These are phyloP conservation scores for Lactarius pseudohatsudake DNA, from an alignment of 768 basidiomycete species.

Conservation along the genomic window DNA sequence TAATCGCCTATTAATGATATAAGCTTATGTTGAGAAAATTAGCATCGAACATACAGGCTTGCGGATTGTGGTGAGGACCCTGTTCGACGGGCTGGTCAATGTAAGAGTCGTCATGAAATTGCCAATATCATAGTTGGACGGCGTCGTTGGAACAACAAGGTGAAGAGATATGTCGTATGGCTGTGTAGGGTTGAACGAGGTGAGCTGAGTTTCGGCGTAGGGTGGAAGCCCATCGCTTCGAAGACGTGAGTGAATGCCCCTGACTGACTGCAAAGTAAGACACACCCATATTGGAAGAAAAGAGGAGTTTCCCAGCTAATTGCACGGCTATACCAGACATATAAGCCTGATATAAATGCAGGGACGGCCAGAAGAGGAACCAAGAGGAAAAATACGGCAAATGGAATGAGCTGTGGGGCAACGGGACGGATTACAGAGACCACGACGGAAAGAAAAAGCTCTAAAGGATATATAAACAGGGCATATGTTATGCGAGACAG, in stretches of 20 bases:
- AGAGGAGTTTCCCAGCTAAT: slow-evolving; percentile 68
- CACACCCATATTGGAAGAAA: slow-evolving; percentile 81
- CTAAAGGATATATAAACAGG: slow-evolving; percentile 29
- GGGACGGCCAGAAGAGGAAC: slow-evolving; percentile 61
- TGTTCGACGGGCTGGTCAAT: slow-evolving; percentile 58
- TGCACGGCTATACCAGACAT: slow-evolving; percentile 73
- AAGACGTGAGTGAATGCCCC: slow-evolving; percentile 10
- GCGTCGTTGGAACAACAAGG: slow-evolving; percentile 61
- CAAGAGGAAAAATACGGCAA: slow-evolving; percentile 57
- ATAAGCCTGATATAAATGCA: slow-evolving; percentile 65
- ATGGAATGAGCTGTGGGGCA: slow-evolving; percentile 64
- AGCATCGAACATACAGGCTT: slow-evolving; percentile 54
- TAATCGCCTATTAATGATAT: slow-evolving; percentile 51
- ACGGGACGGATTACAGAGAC: slow-evolving; percentile 44
- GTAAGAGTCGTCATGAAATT: slow-evolving; percentile 81
- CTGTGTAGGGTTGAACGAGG: slow-evolving; percentile 55
- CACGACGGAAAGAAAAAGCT: slow-evolving; percentile 31
- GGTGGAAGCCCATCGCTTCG: slow-evolving; percentile 63
- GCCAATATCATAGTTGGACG: slow-evolving; percentile 69
- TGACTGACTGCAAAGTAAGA: background rate
- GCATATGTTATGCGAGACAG: slow-evolving; percentile 8
- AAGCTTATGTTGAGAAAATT: background rate
- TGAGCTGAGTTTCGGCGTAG: slow-evolving; percentile 56
- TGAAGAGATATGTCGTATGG: slow-evolving; percentile 75
- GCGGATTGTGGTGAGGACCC: slow-evolving; percentile 58